phyloP scores from a whole-genome alignment of 345 rosid genomes.

The Psidium guajava region DNA sequence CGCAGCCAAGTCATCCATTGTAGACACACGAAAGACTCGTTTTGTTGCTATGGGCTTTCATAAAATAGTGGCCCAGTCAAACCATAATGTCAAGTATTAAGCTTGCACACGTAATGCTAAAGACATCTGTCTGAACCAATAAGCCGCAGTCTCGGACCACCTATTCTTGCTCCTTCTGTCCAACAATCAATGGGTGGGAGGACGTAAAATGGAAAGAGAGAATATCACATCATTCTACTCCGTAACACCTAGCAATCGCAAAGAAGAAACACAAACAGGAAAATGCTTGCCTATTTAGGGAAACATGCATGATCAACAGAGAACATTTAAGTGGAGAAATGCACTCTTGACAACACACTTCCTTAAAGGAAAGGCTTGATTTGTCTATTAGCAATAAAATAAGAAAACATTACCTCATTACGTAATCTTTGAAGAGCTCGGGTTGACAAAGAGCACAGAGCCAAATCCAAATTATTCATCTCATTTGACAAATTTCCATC shows the following conservation, averaged over 20 bases:
- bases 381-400: not conserved
- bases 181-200: not conserved
- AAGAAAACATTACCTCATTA: constrained; percentile 46
- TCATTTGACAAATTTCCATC: constrained; percentile 68
- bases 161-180: not conserved
- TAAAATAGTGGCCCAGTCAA: not conserved
- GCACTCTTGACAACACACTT: not conserved
- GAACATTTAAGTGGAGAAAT: not conserved
- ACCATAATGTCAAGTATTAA: not conserved
- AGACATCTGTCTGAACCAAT: not conserved
- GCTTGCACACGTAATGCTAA: not conserved
- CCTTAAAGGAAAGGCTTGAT: not conserved
- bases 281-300: not conserved
- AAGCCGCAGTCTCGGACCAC: not conserved
- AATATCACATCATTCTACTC: not conserved
- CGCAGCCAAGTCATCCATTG: not conserved
- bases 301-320: not conserved
- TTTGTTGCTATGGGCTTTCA: not conserved
- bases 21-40: not conserved
- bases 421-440: constrained; percentile 78
- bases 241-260: not conserved
- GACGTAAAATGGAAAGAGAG: not conserved
- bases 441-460: constrained; percentile 70
- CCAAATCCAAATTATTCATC: constrained; percentile 36
- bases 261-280: not conserved